Conservation (phyloP, 805 yeast species). For the Teunomyces panamensis region DNA sequence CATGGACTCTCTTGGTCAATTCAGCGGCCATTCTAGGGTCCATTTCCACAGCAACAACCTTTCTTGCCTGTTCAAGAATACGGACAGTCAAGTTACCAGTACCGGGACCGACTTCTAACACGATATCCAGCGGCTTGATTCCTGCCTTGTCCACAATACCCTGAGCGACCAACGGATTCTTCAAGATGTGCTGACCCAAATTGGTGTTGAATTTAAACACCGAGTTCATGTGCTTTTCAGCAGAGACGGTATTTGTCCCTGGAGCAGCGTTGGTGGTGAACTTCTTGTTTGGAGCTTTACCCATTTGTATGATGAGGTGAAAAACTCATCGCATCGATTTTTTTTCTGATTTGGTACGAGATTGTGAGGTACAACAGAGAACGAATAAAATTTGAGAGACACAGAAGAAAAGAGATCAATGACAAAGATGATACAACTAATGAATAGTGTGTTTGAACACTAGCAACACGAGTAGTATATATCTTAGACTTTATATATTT, state of each 20-base stretch:
- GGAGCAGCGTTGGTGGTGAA: constrained; percentile 47
- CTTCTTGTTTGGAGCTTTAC: constrained; percentile 63
- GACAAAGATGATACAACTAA: no score
- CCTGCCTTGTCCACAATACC: constrained; percentile 97
- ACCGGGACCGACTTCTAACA: constrained; percentile 98
- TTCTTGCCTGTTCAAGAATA: constrained; percentile 86
- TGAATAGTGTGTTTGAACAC: no score
- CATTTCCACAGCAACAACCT: constrained; percentile 96
- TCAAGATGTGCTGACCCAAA: constrained; percentile 93
- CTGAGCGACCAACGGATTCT: constrained; percentile 95
- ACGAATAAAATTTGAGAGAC: not conserved
- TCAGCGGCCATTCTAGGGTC: constrained; percentile 99
- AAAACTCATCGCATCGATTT: constrained; percentile 2
- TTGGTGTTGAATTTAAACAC: constrained; percentile 97
- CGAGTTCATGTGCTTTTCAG: constrained; percentile 67
- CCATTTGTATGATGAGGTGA: constrained; percentile 40
- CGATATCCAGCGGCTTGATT: constrained; percentile 87
- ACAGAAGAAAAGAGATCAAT: no score
- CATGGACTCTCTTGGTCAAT: constrained; percentile 93
- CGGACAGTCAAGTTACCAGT: constrained; percentile 96
- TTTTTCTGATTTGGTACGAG: not conserved
- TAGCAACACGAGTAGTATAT: no score
- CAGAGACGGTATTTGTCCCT: constrained; percentile 58
- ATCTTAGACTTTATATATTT: no score
- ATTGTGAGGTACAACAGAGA: not conserved